phyloP scores from a whole-genome alignment of 768 basidiomycete genomes.

The Termitomyces sp. region DNA sequence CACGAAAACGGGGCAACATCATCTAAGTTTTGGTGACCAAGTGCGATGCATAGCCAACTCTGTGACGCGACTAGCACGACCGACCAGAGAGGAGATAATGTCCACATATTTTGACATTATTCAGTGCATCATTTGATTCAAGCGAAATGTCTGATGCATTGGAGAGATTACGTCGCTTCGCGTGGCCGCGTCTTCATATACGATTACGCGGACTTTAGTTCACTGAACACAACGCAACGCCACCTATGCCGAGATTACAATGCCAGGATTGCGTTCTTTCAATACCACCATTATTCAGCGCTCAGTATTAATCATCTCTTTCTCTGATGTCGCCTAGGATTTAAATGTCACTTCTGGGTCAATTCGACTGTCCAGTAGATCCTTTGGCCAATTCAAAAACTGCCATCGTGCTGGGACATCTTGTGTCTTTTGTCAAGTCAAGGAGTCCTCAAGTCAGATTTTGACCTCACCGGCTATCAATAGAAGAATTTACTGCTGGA shows the following conservation, averaged over 20 bases:
- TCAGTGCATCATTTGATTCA: slow-evolving; percentile 40
- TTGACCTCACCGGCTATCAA: not conserved
- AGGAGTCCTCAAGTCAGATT: not conserved
- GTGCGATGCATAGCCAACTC: slow-evolving; percentile 62
- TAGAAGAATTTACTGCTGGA: no score
- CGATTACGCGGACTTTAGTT: no score
- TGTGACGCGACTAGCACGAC: slow-evolving; percentile 56
- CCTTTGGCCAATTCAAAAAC: not conserved
- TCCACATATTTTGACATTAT: slow-evolving; percentile 72
- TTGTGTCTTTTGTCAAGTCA: not conserved
- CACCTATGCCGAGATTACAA: no score
- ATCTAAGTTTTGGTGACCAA: slow-evolving; percentile 49
- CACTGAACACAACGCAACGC: no score
- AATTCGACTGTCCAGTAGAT: not conserved
- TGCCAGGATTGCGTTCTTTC: no score
- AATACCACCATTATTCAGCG: no score
- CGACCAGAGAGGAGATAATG: slow-evolving; percentile 71
- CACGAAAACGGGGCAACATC: slow-evolving; percentile 31
- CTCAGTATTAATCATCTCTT: not conserved
- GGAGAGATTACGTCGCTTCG: slow-evolving; percentile 49
- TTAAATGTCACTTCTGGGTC: not conserved
- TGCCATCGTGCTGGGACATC: no score
- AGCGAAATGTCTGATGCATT: slow-evolving; percentile 39
- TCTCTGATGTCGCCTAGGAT: not conserved
- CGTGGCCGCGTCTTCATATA: no score